Percentiles rank a stretch among this genome's conserved stretches.
Evolutionary conservation across 1,139 yeast genomes (phyloP).

Genomic region (Sugiyamaella grinbergsii): DNA sequence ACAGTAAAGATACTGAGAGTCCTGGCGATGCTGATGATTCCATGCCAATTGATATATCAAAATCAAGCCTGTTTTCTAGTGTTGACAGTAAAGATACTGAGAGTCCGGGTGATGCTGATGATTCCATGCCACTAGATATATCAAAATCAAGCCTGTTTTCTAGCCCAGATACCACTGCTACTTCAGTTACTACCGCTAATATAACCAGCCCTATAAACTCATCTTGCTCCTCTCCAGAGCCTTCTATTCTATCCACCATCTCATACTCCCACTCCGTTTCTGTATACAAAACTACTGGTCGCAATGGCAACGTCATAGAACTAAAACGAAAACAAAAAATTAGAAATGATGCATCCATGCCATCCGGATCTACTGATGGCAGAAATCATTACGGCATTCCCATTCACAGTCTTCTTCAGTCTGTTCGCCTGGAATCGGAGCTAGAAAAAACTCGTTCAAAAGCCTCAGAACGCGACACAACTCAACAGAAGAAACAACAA

Average conservation of each 20-base stretch:
- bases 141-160: background rate
- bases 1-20: background rate
- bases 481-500: background rate
- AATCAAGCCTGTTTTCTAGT: background rate
- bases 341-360: background rate
- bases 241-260: background rate
- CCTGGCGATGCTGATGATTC: background rate
- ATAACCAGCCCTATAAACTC: background rate
- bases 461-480: no score
- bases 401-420: slow-evolving; percentile 35
- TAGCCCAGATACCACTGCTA: background rate
- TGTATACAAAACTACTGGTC: slow-evolving; percentile 1
- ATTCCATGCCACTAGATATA: background rate
- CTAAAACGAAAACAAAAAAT: background rate
- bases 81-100: background rate
- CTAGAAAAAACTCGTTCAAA: slow-evolving; percentile 1
- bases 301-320: slow-evolving; percentile 6
- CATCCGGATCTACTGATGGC: slow-evolving; percentile 3
- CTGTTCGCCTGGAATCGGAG: slow-evolving; percentile 6
- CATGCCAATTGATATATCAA: background rate
- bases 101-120: background rate
- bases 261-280: background rate
- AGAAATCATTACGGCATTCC: slow-evolving; percentile 39
- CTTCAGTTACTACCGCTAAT: background rate
- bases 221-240: background rate